Percentiles rank a stretch among this genome's conserved stretches.
Conservation (phyloP, 75 land plant species). For the Sequoia sempervirens region DNA sequence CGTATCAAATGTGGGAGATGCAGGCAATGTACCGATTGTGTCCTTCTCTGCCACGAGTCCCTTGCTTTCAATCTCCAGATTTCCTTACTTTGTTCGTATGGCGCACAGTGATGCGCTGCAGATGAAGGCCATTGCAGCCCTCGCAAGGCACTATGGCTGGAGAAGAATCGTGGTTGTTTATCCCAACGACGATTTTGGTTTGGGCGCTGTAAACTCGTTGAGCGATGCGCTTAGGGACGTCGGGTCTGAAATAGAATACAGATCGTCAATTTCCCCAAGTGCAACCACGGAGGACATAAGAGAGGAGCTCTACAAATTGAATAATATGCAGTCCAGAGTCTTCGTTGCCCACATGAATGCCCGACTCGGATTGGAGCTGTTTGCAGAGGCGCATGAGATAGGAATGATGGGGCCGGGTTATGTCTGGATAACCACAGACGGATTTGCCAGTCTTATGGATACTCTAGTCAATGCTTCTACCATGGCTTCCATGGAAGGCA, state of each 20-base stretch:
- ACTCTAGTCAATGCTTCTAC: constrained; percentile 3
- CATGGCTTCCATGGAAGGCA: constrained; percentile 25
- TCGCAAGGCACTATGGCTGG: constrained; percentile 26
- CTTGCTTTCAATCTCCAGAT: no score
- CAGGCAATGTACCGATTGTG: no score
- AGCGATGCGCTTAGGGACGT: constrained; percentile 12
- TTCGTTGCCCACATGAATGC: constrained; percentile 25
- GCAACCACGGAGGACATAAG: neutral
- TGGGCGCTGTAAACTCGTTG: constrained; percentile 6
- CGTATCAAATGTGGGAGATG: no score
- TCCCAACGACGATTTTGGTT: constrained; percentile 22
- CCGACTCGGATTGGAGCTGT: constrained; percentile 11
- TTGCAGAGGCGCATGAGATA: constrained; percentile 21
- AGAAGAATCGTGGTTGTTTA: constrained; percentile 25
- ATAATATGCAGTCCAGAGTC: constrained; percentile 13
- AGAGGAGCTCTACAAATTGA: neutral
- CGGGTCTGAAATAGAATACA: neutral
- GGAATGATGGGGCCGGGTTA: constrained; percentile 41
- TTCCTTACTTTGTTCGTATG: constrained; percentile 16
- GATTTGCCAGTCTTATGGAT: constrained; percentile 14
- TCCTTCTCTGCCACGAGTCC: no score
- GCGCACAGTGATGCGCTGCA: constrained; percentile 26
- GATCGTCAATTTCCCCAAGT: neutral
- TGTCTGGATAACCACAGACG: constrained; percentile 36
- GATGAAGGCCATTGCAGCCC: constrained; percentile 28